These are phyloP conservation scores for Posidonia australis DNA, from an alignment of 106 monocot genomes.

Conservation along the genomic window DNA sequence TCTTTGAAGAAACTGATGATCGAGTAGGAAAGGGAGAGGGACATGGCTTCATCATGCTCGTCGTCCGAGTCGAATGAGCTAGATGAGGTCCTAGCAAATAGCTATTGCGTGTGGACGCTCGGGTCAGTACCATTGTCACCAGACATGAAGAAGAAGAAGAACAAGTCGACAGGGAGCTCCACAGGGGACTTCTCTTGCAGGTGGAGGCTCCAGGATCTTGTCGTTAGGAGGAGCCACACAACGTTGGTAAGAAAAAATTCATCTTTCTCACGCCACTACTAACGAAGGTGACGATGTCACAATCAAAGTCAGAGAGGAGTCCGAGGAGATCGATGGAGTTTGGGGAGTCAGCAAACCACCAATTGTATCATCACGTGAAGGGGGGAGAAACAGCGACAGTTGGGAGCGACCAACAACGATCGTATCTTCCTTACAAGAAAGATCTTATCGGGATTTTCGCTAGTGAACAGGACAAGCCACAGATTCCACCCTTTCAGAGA, in stretches of 20 bases:
- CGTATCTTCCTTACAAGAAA: slow-evolving; percentile 33
- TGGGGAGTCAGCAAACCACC: background rate
- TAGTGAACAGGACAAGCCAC: background rate
- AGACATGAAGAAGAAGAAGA: slow-evolving; percentile 31
- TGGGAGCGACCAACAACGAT: slow-evolving; percentile 2
- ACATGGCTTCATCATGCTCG: background rate
- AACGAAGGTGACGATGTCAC: background rate
- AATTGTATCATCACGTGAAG: slow-evolving; percentile 28
- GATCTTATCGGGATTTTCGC: slow-evolving; percentile 29
- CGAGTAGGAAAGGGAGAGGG: slow-evolving; percentile 8
- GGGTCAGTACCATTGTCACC: slow-evolving; percentile 11
- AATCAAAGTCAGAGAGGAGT: background rate
- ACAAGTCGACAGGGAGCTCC: slow-evolving; percentile 30
- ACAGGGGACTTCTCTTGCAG: slow-evolving; percentile 1
- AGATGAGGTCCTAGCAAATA: slow-evolving; percentile 13
- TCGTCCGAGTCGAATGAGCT: slow-evolving; percentile 22
- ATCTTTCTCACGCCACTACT: slow-evolving; percentile 1
- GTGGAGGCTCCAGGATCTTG: slow-evolving; percentile 39
- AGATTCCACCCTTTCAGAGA: background rate
- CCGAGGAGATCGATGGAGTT: no score
- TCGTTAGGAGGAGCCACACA: slow-evolving; percentile 45
- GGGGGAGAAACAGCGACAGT: slow-evolving; percentile 1
- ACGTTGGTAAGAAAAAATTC: slow-evolving; percentile 57
- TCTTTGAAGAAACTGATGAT: slow-evolving; percentile 10
- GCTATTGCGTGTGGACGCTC: slow-evolving; percentile 29